Evolutionary conservation across 345 rosid species (phyloP).

Genomic region (Citrus maxima): DNA sequence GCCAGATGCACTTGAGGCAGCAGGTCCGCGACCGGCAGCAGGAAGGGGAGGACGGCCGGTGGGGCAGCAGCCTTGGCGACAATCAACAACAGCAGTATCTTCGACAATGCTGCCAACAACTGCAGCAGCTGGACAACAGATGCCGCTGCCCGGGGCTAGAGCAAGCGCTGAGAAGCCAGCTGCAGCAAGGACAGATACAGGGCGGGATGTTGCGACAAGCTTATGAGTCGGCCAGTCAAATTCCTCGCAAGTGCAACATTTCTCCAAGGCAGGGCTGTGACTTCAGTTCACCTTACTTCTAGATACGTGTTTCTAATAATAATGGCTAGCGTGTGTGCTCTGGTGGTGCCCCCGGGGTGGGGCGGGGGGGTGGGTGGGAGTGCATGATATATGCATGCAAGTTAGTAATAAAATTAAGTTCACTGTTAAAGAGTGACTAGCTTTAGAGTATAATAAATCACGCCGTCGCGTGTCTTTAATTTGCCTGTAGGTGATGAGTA

Average conservation of each 20-base stretch:
- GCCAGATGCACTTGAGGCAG: constrained; percentile 29
- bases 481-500: too few species aligned
- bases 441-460: too few species aligned
- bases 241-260: constrained; percentile 21
- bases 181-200: neutral
- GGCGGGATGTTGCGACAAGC: neutral
- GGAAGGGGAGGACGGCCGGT: constrained; percentile 2
- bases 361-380: too few species aligned
- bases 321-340: too few species aligned
- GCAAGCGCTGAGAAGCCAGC: constrained; percentile 4
- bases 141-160: constrained; percentile 34
- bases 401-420: too few species aligned
- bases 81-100: neutral
- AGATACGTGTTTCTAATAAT: neutral
- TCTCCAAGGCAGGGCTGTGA: constrained; percentile 14
- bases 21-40: neutral
- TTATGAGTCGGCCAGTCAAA: neutral
- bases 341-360: too few species aligned
- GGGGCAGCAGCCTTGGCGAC: neutral
- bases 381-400: too few species aligned
- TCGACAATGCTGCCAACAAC: constrained; percentile 29
- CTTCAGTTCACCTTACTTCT: neutral
- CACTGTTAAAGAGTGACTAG: too few species aligned
- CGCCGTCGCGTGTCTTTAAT: too few species aligned
- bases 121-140: constrained; percentile 13